Conservation (phyloP, 495 filamentous ascomycete genomes). For the Parathielavia appendiculata region DNA sequence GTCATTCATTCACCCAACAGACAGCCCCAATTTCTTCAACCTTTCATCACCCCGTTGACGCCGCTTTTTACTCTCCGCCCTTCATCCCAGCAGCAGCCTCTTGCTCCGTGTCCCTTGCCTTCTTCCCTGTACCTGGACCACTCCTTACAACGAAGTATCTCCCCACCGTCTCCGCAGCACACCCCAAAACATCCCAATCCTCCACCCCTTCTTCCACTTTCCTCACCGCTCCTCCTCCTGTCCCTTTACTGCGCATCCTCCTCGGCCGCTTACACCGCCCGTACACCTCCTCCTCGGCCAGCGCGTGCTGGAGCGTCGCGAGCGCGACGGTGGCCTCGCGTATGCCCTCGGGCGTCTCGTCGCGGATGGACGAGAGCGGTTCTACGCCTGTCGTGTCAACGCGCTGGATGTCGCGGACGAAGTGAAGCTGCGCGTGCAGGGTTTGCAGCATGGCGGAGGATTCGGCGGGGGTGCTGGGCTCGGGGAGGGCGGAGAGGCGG, state of each 20-base stretch:
- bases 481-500: slow-evolving; percentile 81
- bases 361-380: slow-evolving; percentile 72
- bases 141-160: slow-evolving; percentile 78
- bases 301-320: slow-evolving; percentile 33
- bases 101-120: not conserved
- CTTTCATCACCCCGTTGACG: no score
- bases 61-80: not conserved
- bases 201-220: slow-evolving; percentile 35
- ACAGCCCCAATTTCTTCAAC: not conserved
- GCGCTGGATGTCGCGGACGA: slow-evolving; percentile 76
- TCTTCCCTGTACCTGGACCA: slow-evolving; percentile 30
- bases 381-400: slow-evolving; percentile 67
- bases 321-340: slow-evolving; percentile 42
- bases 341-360: slow-evolving; percentile 58
- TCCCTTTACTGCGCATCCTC: slow-evolving; percentile 21
- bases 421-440: slow-evolving; percentile 78
- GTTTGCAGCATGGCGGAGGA: slow-evolving; percentile 63
- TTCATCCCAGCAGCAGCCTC: not conserved
- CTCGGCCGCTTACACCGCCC: slow-evolving; percentile 44
- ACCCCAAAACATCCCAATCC: slow-evolving; percentile 64
- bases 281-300: slow-evolving; percentile 39
- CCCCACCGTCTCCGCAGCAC: slow-evolving; percentile 60
- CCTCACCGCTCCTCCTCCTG: not conserved
- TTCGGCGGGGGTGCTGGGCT: slow-evolving; percentile 53
- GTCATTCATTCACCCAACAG: not conserved